Conservation (phyloP, 1,284 basidiomycete genomes). For the Phlebopus sp. region DNA sequence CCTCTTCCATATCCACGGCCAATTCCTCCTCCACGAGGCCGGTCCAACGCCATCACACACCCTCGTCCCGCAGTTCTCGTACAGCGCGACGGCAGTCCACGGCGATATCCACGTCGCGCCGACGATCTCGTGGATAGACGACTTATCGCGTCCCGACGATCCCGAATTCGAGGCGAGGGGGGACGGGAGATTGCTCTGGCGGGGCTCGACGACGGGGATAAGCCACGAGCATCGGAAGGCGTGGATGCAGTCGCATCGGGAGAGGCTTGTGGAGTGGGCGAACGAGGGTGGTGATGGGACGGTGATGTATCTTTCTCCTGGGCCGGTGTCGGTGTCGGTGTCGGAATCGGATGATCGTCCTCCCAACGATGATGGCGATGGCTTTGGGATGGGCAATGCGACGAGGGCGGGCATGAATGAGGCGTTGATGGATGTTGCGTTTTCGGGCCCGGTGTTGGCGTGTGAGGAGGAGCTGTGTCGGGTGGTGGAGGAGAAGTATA, state of each 20-base stretch:
- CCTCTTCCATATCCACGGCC: constrained; percentile 48
- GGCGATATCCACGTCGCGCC: constrained; percentile 54
- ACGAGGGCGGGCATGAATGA: constrained; percentile 40
- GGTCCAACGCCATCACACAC: constrained; percentile 42
- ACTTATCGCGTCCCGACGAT: constrained; percentile 42
- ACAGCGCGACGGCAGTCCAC: constrained; percentile 54
- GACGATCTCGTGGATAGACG: constrained; percentile 39
- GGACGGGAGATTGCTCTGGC: constrained; percentile 57
- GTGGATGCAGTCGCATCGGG: constrained; percentile 53
- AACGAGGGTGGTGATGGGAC: constrained; percentile 34
- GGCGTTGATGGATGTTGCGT: constrained; percentile 52
- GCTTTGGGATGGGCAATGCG: constrained; percentile 40
- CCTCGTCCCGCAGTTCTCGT: constrained; percentile 51
- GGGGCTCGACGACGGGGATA: constrained; percentile 62
- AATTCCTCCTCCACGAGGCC: constrained; percentile 45
- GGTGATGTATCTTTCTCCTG: constrained; percentile 32
- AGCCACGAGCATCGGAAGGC: constrained; percentile 39
- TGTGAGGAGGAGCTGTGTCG: constrained; percentile 45
- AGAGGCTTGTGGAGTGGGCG: constrained; percentile 35
- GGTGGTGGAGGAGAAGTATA: constrained; percentile 40
- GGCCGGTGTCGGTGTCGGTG: no score
- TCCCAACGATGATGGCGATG: no score
- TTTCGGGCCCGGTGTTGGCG: constrained; percentile 43
- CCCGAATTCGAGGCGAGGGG: constrained; percentile 52
- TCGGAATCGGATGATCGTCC: constrained; percentile 6